Evolutionary conservation across 2,329 filamentous ascomycete genomes (phyloP).

Genomic region (Plenodomus biglobosus): DNA sequence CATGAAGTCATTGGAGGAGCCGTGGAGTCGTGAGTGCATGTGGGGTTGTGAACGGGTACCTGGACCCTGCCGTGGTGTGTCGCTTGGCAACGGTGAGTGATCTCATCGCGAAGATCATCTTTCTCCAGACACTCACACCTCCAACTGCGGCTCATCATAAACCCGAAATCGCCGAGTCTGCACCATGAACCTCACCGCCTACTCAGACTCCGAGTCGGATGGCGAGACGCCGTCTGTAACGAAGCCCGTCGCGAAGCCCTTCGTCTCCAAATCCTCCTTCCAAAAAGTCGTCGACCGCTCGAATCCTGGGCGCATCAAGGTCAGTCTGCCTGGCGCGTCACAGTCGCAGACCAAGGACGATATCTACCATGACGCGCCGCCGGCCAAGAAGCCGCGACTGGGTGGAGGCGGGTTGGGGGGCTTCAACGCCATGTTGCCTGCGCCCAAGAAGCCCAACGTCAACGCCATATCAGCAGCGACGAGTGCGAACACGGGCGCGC

Average conservation of each 20-base stretch:
- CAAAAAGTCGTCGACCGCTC: slow-evolving; percentile 80
- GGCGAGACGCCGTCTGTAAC: slow-evolving; percentile 52
- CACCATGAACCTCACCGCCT: slow-evolving; percentile 76
- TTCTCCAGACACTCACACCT: slow-evolving; percentile 4
- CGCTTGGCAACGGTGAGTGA: slow-evolving; percentile 22
- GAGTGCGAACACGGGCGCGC: slow-evolving; percentile 34
- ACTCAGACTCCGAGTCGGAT: slow-evolving; percentile 77
- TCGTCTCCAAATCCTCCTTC: slow-evolving; percentile 62
- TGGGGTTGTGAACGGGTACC: slow-evolving; percentile 10
- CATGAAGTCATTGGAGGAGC: slow-evolving; percentile 10
- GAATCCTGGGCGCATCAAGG: slow-evolving; percentile 79
- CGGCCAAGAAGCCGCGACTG: slow-evolving; percentile 70
- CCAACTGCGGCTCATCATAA: no score
- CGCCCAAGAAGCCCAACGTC: slow-evolving; percentile 65
- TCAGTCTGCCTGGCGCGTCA: slow-evolving; percentile 68
- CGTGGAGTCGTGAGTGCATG: slow-evolving; percentile 3
- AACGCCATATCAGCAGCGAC: slow-evolving; percentile 23
- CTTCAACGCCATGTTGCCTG: slow-evolving; percentile 83
- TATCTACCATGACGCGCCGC: slow-evolving; percentile 50
- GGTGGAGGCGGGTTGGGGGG: slow-evolving; percentile 68
- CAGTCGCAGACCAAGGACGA: slow-evolving; percentile 44
- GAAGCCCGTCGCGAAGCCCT: slow-evolving; percentile 46
- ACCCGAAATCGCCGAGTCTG: slow-evolving; percentile 3
- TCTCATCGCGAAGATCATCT: slow-evolving; percentile 15
- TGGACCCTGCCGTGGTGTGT: slow-evolving; percentile 15